Base-by-base conservation (phyloP, 2,329 filamentous ascomycete species). In the Fusarium aywerte region DNA sequence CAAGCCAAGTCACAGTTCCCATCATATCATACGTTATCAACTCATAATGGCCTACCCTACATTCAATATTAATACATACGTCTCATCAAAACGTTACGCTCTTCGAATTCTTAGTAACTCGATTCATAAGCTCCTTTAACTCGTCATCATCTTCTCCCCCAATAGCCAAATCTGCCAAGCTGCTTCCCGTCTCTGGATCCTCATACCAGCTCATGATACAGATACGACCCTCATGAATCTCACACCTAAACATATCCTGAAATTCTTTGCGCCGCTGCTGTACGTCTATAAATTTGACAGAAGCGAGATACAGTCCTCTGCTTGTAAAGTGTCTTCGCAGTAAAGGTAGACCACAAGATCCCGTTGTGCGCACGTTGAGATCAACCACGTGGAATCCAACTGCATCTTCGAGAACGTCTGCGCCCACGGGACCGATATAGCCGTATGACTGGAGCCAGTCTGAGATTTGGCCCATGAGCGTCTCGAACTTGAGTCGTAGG, bases 281-380 rank as follows among this genome's bases (percentile, higher is more conserved):
- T 8, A 67, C 58, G 18, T 67, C 68, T 10, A 78, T 57, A 15
- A 73, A 75, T 25, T 78, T 77, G 7, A 72, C 71, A 1, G 76
- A 74, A 7, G 72, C 75, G 27, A 66, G 72, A 11, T 56, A 20
- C n/a, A 78, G 50, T 0, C 72, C 71, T 8, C 74, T 62, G 12
- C 60, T 64, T 2, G 62, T 73, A 45, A 78, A 78, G 47, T 76
- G 74, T 4, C 58, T 63, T n/a, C 56, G 56, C 39, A 78, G 50
- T 43, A 78, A 51, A 13, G 76, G 74, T 23, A 78, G 51, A 27
- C 67, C 71, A n/a, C 75, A 52, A 1, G 73, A 76, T 4, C 75
- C 77, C 16, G 75, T 76, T 8, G 75, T 77, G 11, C 76, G 65
- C n/a, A 76, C 70, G 43, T 79, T 79, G 48, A 78, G 68, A 27